Evolutionary conservation across 192 early-diverging fungal species (phyloP), one percentile per base, ranked within the genome.

Genomic region (Blastocladiella britannica): DNA sequence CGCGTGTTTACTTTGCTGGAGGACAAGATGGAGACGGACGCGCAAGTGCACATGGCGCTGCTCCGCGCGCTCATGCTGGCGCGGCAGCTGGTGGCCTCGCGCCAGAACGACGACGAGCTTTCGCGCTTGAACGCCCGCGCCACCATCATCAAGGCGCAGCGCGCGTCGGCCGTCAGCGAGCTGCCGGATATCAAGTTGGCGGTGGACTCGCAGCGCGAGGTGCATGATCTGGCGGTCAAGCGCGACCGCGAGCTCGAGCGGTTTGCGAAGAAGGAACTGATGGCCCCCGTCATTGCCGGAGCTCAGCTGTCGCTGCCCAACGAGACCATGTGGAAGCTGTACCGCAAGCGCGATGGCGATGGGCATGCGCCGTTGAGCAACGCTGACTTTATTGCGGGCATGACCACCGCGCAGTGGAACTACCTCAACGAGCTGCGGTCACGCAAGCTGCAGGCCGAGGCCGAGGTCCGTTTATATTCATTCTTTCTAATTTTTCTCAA

Each of bases 191-290:
- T 80, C 28, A 80, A 80, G 60, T 65, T 67, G 15, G 77, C 76
- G n/a, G 57, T 79, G 2, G 78, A 80, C 30, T 52, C 61, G 20
- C 56, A 29, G 29, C 37, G 67, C n/a, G 78, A 80, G 28, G 77
- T 78, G 43, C 68, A 80, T 53, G 78, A 80, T 15, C 37, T 52
- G 12, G 62, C 68, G 8, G 25, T 68, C 2, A 67, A 67, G 53
- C 55, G 63, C 26, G 78, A 80, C 59, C 80, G 80, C 57, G 78
- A 80, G 29, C 66, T 80, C 25, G 78, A 80, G 15, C 68, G 69
- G 55, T 47, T 52, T 22, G 80, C 80, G 63, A 67, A 68, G 55
- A 80, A 75, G 55, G 78, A 80, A 55, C 79, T 80, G 53, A 56
- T 58, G 28, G 30, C 29, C 3, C 71, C 29, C 51, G 70, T 73